phyloP scores from a whole-genome alignment of 306 rosid genomes.

The Quercus aquifolioides region DNA sequence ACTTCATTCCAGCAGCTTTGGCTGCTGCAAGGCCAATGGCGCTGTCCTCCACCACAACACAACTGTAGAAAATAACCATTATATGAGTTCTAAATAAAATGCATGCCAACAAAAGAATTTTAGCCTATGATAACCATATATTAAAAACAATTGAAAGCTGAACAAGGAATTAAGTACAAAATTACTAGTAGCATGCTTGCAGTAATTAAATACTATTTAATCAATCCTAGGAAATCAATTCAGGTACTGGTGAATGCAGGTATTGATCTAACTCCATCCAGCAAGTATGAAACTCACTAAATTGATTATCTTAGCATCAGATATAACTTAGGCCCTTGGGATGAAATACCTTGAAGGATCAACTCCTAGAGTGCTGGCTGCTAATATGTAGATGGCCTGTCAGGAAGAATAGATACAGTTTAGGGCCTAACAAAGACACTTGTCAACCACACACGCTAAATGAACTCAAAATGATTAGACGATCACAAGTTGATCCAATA shows the following conservation, averaged over 20 bases:
- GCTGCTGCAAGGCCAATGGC: conserved; percentile 98
- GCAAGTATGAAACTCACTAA: conserved; percentile 12
- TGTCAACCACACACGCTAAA: conserved; percentile 2
- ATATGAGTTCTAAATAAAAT: conserved; percentile 10
- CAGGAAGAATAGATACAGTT: conserved; percentile 24
- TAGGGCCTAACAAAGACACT: conserved; percentile 2
- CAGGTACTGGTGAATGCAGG: conserved; percentile 1
- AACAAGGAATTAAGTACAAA: neutral
- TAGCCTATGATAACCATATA: neutral
- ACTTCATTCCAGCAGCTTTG: conserved; percentile 91
- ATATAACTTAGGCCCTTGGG: conserved; percentile 6
- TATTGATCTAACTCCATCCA: conserved; percentile 11
- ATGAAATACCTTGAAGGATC: conserved; percentile 83
- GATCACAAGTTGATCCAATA: neutral
- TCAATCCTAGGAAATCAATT: neutral
- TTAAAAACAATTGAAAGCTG: neutral
- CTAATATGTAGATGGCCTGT: conserved; percentile 89
- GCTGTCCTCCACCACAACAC: conserved; percentile 95
- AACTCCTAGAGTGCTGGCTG: conserved; percentile 77
- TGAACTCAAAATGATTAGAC: neutral
- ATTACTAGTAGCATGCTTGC: conserved; percentile 7
- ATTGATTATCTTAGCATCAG: conserved; percentile 8
- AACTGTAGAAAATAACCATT: conserved; percentile 44
- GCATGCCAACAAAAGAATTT: neutral
- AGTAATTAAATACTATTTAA: neutral